Evolutionary conservation across 2,329 filamentous ascomycete genomes (phyloP).

Genomic region (Pseudogymnoascus sp.): DNA sequence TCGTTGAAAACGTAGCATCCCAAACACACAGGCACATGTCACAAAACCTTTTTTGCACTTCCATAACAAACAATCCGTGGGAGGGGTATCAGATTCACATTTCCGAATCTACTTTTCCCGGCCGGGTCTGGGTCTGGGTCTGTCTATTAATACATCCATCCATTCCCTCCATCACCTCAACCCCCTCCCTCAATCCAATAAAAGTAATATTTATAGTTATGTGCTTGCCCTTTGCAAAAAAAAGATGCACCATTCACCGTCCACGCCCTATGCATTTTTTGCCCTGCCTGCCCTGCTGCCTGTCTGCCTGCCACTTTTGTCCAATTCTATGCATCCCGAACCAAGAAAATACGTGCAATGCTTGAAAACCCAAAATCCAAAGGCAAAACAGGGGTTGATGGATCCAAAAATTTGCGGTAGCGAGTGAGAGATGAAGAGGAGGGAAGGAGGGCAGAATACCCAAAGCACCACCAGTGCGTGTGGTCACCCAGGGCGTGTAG

Average conservation of each 20-base stretch:
- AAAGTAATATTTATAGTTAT: background rate
- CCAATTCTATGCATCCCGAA: background rate
- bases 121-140: background rate
- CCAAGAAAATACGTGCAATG: background rate
- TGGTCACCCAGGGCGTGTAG: background rate
- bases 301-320: background rate
- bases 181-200: background rate
- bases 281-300: background rate
- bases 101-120: background rate
- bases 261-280: background rate
- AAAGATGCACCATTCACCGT: background rate
- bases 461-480: background rate
- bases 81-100: background rate
- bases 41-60: background rate
- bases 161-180: background rate
- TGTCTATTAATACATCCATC: background rate
- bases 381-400: background rate
- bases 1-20: background rate
- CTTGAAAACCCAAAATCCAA: background rate
- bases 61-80: background rate
- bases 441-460: background rate
- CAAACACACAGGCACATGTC: background rate
- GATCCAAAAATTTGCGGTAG: background rate
- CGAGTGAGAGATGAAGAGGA: background rate
- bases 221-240: background rate